Evolutionary conservation across 768 basidiomycete genomes (phyloP).

Genomic region (Suillus subaureus): DNA sequence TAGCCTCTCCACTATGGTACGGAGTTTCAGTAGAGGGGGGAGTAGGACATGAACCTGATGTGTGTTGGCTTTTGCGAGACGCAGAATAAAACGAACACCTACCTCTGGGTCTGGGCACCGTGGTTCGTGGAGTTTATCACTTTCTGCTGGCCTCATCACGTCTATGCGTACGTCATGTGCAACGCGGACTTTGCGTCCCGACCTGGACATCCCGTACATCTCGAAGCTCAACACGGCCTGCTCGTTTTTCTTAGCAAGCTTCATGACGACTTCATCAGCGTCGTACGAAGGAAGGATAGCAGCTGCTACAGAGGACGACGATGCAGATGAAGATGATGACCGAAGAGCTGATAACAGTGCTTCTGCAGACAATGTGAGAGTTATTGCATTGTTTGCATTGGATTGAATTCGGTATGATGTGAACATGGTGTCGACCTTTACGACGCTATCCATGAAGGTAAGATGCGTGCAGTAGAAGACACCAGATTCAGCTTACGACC

Average conservation of each 20-base stretch:
- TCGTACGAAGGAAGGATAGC: slow-evolving; percentile 42
- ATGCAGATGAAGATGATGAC: slow-evolving; percentile 56
- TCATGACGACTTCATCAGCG: slow-evolving; percentile 73
- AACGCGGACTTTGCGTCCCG: slow-evolving; percentile 65
- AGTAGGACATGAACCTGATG: slow-evolving; percentile 74
- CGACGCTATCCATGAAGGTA: slow-evolving; percentile 44
- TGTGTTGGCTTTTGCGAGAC: not conserved
- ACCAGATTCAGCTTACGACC: slow-evolving; percentile 56
- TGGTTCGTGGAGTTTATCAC: slow-evolving; percentile 74
- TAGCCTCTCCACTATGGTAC: slow-evolving; percentile 79
- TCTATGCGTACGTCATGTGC: slow-evolving; percentile 83
- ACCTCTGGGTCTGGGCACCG: slow-evolving; percentile 88
- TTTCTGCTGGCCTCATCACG: slow-evolving; percentile 75
- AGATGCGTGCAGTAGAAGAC: slow-evolving; percentile 6
- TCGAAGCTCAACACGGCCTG: slow-evolving; percentile 79
- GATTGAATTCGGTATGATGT: slow-evolving; percentile 84
- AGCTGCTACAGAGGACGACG: slow-evolving; percentile 37
- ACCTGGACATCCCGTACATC: slow-evolving; percentile 64
- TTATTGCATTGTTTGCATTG: slow-evolving; percentile 81
- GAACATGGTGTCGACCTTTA: slow-evolving; percentile 71
- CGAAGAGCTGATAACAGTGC: slow-evolving; percentile 75
- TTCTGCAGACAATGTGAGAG: slow-evolving; percentile 70
- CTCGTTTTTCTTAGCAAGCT: slow-evolving; percentile 84
- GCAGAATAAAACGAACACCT: slow-evolving; percentile 24
- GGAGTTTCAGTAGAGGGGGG: slow-evolving; percentile 72